A percentile compares a stretch with the other conserved stretches of the same genome.
Evolutionary conservation across 768 basidiomycete species (phyloP).

Genomic region (Astraeus odoratus): DNA sequence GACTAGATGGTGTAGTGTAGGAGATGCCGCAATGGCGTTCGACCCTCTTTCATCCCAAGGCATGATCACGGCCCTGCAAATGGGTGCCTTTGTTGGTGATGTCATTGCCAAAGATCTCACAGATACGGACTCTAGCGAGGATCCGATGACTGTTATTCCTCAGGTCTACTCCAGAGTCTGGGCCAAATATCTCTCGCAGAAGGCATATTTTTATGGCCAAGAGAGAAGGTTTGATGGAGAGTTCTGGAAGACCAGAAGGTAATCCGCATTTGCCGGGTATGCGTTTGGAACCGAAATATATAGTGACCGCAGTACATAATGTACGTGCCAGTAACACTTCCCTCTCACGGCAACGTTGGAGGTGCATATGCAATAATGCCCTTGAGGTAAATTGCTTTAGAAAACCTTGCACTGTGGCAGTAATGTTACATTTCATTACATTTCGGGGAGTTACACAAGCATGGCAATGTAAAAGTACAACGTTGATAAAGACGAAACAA

Average conservation of each 20-base stretch:
- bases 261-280: background rate
- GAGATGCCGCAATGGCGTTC: constrained; percentile 33
- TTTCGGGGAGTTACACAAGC: too few species aligned
- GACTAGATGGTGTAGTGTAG: constrained; percentile 28
- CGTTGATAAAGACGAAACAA: too few species aligned
- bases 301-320: too few species aligned
- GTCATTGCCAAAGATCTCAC: constrained; percentile 1
- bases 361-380: too few species aligned
- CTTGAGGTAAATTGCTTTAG: too few species aligned
- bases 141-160: background rate
- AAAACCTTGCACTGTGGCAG: too few species aligned
- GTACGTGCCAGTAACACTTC: too few species aligned
- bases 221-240: constrained; percentile 2
- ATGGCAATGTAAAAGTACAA: too few species aligned
- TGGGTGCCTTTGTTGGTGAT: constrained; percentile 22
- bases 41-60: constrained; percentile 36
- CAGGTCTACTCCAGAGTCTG: constrained; percentile 4
- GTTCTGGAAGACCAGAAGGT: constrained; percentile 1
- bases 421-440: too few species aligned
- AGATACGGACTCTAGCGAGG: background rate
- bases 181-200: constrained; percentile 1
- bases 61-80: constrained; percentile 30
- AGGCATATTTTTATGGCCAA: constrained; percentile 1
- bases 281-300: background rate
- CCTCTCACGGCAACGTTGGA: too few species aligned